Conservation (phyloP, 257 asterid species). For the Cinchona pubescens region DNA sequence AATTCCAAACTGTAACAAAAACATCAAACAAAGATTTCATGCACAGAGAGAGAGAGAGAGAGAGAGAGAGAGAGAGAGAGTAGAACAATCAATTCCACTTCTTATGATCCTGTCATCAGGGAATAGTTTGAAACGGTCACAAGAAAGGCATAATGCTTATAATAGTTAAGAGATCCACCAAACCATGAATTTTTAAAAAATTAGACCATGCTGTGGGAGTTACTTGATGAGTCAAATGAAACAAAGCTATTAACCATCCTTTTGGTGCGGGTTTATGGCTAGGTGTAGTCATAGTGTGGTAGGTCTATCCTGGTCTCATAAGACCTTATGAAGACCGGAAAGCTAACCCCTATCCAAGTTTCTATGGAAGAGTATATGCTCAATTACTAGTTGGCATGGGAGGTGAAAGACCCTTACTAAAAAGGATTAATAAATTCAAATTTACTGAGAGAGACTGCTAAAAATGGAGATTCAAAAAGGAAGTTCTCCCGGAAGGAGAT, state of each 20-base stretch:
- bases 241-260: not conserved
- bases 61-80: not conserved
- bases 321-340: not conserved
- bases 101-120: not conserved
- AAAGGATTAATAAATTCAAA: not conserved
- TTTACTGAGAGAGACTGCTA: not conserved
- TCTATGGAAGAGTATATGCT: not conserved
- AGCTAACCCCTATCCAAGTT: not conserved
- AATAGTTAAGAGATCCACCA: not conserved
- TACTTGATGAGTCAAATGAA: not conserved
- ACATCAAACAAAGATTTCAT: constrained; percentile 12
- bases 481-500: not conserved
- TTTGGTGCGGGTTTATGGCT: not conserved
- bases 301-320: not conserved
- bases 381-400: not conserved
- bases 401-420: not conserved
- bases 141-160: not conserved
- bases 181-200: not conserved
- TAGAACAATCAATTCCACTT: not conserved
- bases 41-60: not conserved
- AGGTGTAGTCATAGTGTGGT: not conserved
- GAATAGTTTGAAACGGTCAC: not conserved
- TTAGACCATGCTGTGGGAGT: not conserved
- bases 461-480: not conserved
- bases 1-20: constrained; percentile 75